Base-by-base conservation (phyloP, 352 stramenopile genomes). In the Paralagenidium karlingii region DNA sequence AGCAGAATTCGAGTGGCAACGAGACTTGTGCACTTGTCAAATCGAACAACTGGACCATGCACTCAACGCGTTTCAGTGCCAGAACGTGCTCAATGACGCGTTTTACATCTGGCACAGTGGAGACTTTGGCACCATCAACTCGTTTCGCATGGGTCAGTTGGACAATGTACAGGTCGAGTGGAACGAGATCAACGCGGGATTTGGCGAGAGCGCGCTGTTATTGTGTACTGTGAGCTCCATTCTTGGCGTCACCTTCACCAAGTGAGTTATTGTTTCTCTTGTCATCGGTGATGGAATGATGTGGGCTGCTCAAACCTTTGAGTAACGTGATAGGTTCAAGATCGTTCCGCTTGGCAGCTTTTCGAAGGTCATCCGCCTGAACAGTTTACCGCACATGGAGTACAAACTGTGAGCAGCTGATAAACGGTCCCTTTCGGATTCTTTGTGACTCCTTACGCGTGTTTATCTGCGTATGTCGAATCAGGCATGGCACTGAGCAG, bases 111-210 rank as follows among this genome's bases (percentile, higher is more conserved):
- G 66, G 8, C 61, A 83, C 40, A 70, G 60, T 33, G 80, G 78
- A 6, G 54, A 52, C 10, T 88, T 89, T 48, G 80, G 70, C 16
- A 89, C 69, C 19, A 88, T 93, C 49, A 93, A 91, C 40, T 63
- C 66, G 12, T 91, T 93, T 45, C 63, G 75, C 15, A 58, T 93
- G 47, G 80, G 80, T 3, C 70, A 81, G 33, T 49, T 79, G 30
- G 41, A 63, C 1, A 61, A 51, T 1, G 51, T 61, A 10, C 53
- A 75, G 5, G 56, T 88, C 24, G 80, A 93, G 40, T 93, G 80
- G 80, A 85, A 91, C 43, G 80, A 93, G 45, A 90, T 90, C 51
- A 93, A 93, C 21, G 73, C 80, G 19, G 80, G 60, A 5, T 66
- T 87, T 6, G 80, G 80, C 6, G 73, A 93, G 40, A 69, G 58